phyloP scores from a whole-genome alignment of 768 basidiomycete species.

The Rhodotorula toruloides region DNA sequence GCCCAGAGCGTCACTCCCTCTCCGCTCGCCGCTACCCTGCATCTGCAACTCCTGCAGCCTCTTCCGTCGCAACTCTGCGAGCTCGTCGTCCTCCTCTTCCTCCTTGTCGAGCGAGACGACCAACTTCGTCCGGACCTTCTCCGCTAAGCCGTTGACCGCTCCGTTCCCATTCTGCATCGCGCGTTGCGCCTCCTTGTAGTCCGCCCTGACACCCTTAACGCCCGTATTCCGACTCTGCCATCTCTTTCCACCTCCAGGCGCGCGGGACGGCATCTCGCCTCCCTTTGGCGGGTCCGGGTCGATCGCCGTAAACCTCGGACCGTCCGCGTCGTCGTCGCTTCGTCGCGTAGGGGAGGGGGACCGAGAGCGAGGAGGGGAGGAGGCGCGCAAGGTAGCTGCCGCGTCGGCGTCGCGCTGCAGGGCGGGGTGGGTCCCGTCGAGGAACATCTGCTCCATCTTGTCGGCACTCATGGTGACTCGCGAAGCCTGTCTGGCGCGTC shows the following conservation, averaged over 20 bases:
- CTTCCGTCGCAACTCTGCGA: conserved; percentile 16
- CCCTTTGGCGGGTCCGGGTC: conserved; percentile 19
- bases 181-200: conserved; percentile 25
- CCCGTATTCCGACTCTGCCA: conserved; percentile 37
- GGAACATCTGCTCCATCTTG: conserved; percentile 25
- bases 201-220: conserved; percentile 42
- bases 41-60: conserved; percentile 38
- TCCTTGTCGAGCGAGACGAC: conserved; percentile 22
- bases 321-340: neutral
- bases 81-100: conserved; percentile 31
- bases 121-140: conserved; percentile 17
- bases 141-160: neutral
- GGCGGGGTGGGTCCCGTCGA: conserved; percentile 39
- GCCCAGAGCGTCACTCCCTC: neutral
- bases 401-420: conserved; percentile 29
- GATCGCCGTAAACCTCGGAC: conserved; percentile 12
- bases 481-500: too few species aligned
- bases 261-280: neutral
- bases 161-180: neutral
- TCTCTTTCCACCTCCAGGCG: neutral
- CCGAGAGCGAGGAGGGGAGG: conserved; percentile 17
- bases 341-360: conserved; percentile 7
- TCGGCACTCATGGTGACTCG: conserved; percentile 8
- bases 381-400: conserved; percentile 17
- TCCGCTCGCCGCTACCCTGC: conserved; percentile 7